These are phyloP conservation scores for Amborella trichopoda DNA, from an alignment of 164 flowering plant species.

Conservation along the genomic window DNA sequence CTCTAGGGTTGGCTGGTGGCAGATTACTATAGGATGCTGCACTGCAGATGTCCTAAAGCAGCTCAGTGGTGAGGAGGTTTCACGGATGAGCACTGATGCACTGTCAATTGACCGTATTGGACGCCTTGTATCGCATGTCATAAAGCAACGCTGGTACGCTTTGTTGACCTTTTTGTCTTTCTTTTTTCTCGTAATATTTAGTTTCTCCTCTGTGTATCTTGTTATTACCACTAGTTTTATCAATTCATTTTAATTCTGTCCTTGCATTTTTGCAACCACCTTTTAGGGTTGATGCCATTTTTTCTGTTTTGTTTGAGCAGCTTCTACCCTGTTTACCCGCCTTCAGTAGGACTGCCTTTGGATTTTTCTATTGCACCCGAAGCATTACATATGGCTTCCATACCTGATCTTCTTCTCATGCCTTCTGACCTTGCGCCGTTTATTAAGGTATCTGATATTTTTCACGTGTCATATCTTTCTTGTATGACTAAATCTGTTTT, in stretches of 20 bases:
- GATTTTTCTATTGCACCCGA: slow-evolving; percentile 82
- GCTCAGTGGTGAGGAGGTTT: slow-evolving; percentile 81
- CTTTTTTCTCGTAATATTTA: no score
- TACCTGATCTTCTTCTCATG: slow-evolving; percentile 72
- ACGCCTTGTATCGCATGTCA: slow-evolving; percentile 66
- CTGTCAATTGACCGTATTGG: slow-evolving; percentile 58
- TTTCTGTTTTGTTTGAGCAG: slow-evolving; percentile 26
- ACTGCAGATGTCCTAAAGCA: slow-evolving; percentile 79
- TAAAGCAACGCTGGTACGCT: slow-evolving; percentile 70
- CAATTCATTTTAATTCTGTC: no score
- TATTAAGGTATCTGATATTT: slow-evolving; percentile 79
- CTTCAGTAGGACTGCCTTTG: slow-evolving; percentile 65
- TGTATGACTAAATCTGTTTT: no score
- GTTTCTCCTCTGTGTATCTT: no score
- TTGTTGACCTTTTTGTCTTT: no score
- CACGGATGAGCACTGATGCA: slow-evolving; percentile 48
- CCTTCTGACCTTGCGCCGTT: slow-evolving; percentile 89
- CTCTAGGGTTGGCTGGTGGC: no score
- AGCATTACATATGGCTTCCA: slow-evolving; percentile 48
- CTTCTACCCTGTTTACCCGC: slow-evolving; percentile 95
- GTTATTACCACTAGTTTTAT: no score
- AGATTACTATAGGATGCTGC: slow-evolving; percentile 84
- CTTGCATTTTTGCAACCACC: no score
- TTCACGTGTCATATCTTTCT: no score
- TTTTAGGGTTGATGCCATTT: no score